These are phyloP conservation scores for Cairneyella variabilis DNA, from an alignment of 495 filamentous ascomycete genomes.

Conservation along the genomic window DNA sequence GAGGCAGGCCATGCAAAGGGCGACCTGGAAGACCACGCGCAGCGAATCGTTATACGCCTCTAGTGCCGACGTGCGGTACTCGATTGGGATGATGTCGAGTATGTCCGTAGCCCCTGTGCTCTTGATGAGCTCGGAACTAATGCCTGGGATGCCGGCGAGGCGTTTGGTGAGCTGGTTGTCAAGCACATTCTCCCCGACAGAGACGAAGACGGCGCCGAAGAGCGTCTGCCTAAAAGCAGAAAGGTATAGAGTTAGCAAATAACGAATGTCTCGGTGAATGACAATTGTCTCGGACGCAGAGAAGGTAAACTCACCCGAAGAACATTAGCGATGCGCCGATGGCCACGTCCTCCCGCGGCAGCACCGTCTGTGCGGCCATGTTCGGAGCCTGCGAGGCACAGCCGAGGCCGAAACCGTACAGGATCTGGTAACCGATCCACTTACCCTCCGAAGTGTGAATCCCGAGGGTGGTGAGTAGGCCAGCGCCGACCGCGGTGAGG, in stretches of 20 bases:
- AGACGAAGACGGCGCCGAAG: conserved; percentile 59
- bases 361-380: conserved; percentile 54
- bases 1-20: conserved; percentile 55
- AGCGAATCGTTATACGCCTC: conserved; percentile 68
- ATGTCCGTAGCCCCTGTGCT: conserved; percentile 49
- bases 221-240: conserved; percentile 57
- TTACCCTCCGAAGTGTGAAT: not conserved
- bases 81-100: conserved; percentile 36
- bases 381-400: conserved; percentile 59
- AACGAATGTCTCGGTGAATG: too few relatives aligned
- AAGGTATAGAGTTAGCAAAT: too few relatives aligned
- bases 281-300: too few relatives aligned
- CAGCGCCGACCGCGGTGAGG: conserved; percentile 23
- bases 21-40: conserved; percentile 62
- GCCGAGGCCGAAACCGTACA: not conserved
- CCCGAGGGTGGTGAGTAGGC: conserved; percentile 27
- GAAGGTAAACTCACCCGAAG: too few relatives aligned
- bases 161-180: conserved; percentile 48
- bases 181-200: conserved; percentile 59
- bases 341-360: conserved; percentile 48
- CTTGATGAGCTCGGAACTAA: conserved; percentile 39
- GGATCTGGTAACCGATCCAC: conserved; percentile 12
- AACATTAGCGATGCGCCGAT: conserved; percentile 57
- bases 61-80: conserved; percentile 50
- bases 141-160: conserved; percentile 32